These are phyloP conservation scores for Trichosporon faecale DNA, from an alignment of 1,284 basidiomycete genomes.

Conservation along the genomic window DNA sequence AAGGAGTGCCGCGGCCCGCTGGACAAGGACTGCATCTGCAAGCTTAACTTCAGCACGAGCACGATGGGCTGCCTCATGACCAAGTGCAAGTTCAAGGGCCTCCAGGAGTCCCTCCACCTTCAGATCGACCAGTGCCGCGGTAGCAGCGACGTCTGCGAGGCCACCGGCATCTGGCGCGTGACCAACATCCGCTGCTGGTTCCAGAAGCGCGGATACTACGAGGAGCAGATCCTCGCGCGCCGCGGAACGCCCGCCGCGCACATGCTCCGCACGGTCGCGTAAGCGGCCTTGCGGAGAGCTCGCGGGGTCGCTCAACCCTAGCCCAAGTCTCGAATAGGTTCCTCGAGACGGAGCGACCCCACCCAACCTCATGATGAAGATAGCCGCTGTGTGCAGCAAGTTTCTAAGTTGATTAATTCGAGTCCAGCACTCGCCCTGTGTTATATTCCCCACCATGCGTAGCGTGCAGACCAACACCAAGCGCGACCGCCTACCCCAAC, in stretches of 20 bases:
- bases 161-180: constrained; percentile 3
- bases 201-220: constrained; percentile 1
- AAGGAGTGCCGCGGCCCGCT: constrained; percentile 13
- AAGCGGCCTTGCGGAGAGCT: neutral
- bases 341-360: neutral
- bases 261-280: neutral
- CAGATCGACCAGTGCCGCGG: neutral
- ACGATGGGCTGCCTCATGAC: neutral
- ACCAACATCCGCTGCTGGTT: constrained; percentile 8
- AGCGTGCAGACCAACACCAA: neutral
- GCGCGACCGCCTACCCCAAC: neutral
- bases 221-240: constrained; percentile 5
- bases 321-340: neutral
- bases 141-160: neutral
- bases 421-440: neutral
- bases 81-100: constrained; percentile 1
- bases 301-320: neutral
- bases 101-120: neutral
- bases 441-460: neutral
- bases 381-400: neutral
- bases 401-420: neutral
- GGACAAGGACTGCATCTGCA: constrained; percentile 17
- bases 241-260: neutral
- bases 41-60: neutral
- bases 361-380: neutral